Evolutionary conservation across 768 basidiomycete genomes (phyloP).

Genomic region (Trametes gibbosa): DNA sequence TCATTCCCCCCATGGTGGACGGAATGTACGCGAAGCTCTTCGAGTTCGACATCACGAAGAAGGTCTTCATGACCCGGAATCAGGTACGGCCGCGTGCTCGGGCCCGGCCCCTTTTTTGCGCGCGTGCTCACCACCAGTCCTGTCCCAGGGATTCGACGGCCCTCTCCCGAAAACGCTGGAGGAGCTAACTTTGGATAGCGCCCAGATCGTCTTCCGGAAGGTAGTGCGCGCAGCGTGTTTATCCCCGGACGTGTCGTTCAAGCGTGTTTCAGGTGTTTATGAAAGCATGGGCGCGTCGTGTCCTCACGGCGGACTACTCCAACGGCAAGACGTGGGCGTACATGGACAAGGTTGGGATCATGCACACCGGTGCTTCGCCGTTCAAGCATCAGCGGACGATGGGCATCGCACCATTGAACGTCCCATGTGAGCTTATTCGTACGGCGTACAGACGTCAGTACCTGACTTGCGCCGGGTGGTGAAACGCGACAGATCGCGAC

Average conservation of each 20-base stretch:
- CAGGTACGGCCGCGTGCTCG: conserved; percentile 19
- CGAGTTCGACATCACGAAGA: conserved; percentile 44
- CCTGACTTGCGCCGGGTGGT: neutral
- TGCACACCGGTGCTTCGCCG: conserved; percentile 46
- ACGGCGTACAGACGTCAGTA: neutral
- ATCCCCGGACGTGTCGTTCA: conserved; percentile 25
- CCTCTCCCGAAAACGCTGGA: conserved; percentile 36
- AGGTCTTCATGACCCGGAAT: conserved; percentile 34
- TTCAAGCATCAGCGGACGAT: conserved; percentile 40
- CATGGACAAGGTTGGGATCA: conserved; percentile 44
- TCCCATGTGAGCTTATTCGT: conserved; percentile 30
- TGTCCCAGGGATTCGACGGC: conserved; percentile 40
- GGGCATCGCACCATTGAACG: conserved; percentile 32
- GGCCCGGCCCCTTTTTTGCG: neutral
- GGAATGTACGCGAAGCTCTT: conserved; percentile 45
- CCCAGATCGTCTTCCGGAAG: conserved; percentile 48
- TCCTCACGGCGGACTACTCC: conserved; percentile 44
- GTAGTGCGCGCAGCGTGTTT: conserved; percentile 23
- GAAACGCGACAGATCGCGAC: conserved; percentile 36
- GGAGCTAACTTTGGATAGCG: conserved; percentile 41
- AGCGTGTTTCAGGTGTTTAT: conserved; percentile 33
- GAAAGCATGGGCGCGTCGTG: conserved; percentile 34
- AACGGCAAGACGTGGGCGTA: conserved; percentile 44
- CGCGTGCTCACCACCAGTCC: neutral
- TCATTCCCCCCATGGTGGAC: conserved; percentile 45